These are phyloP conservation scores for Xylariaceae sp. DNA, from an alignment of 2,329 filamentous ascomycete genomes.

Conservation along the genomic window DNA sequence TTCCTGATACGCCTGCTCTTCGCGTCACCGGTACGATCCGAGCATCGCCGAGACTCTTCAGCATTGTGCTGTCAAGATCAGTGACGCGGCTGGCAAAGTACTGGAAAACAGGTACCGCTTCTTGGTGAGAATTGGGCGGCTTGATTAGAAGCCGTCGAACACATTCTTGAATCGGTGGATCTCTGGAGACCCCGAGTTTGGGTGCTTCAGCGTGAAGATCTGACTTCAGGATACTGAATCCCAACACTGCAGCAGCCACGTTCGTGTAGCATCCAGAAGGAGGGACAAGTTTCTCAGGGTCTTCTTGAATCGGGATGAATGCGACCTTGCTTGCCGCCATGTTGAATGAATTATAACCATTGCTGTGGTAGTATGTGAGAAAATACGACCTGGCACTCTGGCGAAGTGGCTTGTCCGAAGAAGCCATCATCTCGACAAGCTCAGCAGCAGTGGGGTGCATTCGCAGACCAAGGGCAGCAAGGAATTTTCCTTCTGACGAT, in stretches of 20 bases:
- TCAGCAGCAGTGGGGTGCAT: conserved; percentile 66
- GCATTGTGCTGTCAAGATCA: conserved; percentile 61
- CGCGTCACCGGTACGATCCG: conserved; percentile 65
- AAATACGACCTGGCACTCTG: conserved; percentile 74
- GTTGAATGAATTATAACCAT: conserved; percentile 66
- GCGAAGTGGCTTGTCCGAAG: conserved; percentile 53
- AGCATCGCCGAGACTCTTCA: conserved; percentile 57
- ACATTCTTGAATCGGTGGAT: conserved; percentile 75
- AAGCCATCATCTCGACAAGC: conserved; percentile 72
- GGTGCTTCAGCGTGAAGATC: conserved; percentile 73
- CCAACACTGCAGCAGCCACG: conserved; percentile 66
- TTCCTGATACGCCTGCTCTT: conserved; percentile 27
- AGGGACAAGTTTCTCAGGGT: conserved; percentile 58
- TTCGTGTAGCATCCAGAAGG: conserved; percentile 82
- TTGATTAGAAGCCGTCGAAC: conserved; percentile 65
- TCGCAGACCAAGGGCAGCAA: conserved; percentile 67
- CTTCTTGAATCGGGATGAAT: conserved; percentile 69
- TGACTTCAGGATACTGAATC: conserved; percentile 69
- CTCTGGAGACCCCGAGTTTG: conserved; percentile 78
- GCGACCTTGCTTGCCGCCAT: conserved; percentile 49
- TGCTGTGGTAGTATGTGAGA: conserved; percentile 69
- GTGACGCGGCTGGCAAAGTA: conserved; percentile 76
- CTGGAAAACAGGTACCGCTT: conserved; percentile 68
- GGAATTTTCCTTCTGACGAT: conserved; percentile 69
- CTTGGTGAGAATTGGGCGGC: conserved; percentile 61